Evolutionary conservation across 1,139 yeast species (phyloP).

Genomic region (Suhomyces coccinellae): DNA sequence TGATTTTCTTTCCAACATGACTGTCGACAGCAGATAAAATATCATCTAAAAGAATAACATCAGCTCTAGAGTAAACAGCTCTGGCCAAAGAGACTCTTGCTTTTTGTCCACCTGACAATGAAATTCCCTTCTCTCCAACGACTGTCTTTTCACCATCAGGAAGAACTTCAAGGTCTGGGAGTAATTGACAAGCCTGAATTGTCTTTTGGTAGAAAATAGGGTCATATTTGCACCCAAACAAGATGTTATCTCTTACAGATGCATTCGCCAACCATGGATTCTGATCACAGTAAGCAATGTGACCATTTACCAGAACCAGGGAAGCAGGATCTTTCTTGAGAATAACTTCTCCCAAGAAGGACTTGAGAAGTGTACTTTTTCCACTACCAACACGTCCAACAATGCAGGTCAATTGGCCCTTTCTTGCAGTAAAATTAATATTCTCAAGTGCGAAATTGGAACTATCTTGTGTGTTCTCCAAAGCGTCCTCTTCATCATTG

Average conservation of each 20-base stretch:
- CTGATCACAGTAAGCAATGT: conserved; percentile 29
- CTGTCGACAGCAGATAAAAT: conserved; percentile 29
- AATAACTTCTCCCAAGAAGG: conserved; percentile 27
- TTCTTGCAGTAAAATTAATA: conserved; percentile 24
- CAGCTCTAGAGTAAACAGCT: conserved; percentile 27
- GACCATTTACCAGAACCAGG: conserved; percentile 20
- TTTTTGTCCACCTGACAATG: conserved; percentile 30
- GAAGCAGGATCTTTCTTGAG: conserved; percentile 9
- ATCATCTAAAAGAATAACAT: conserved; percentile 25
- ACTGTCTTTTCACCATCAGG: conserved; percentile 28
- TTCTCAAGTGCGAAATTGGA: conserved; percentile 20
- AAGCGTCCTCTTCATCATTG: conserved; percentile 12
- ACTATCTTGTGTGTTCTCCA: background rate
- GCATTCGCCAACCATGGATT: conserved; percentile 26
- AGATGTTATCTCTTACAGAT: conserved; percentile 24
- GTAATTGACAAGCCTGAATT: conserved; percentile 24
- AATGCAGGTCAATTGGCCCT: conserved; percentile 29
- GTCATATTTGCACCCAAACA: conserved; percentile 25
- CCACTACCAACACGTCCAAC: conserved; percentile 34
- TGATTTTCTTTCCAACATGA: conserved; percentile 27
- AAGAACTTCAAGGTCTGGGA: conserved; percentile 22
- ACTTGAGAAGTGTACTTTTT: conserved; percentile 27
- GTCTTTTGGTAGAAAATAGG: conserved; percentile 21
- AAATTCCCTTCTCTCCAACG: conserved; percentile 30
- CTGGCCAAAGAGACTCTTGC: conserved; percentile 30